A percentile compares a stretch with the other conserved stretches of the same genome.
Conservation (phyloP, 140 eudicot genomes). For the Oenanthe javanica region DNA sequence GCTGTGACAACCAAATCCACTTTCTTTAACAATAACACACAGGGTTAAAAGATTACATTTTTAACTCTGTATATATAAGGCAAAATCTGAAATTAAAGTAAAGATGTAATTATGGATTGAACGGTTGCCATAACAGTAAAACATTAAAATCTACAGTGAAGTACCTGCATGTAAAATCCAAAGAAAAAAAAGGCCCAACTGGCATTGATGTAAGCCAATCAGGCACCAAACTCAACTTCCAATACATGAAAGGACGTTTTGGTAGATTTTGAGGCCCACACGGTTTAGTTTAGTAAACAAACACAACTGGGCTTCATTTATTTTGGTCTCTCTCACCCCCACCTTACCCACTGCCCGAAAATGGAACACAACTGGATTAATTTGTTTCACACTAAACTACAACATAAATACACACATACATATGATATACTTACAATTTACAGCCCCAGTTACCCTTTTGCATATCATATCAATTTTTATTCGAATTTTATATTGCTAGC, state of each 20-base stretch:
- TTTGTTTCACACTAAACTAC: background rate
- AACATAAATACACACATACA: too few relatives aligned
- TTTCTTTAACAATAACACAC: background rate
- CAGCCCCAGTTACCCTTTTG: background rate
- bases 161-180: background rate
- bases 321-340: background rate
- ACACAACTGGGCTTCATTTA: background rate
- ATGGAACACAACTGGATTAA: background rate
- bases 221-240: slow-evolving; percentile 1
- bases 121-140: background rate
- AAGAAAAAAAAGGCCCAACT: background rate
- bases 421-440: background rate
- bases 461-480: too few relatives aligned
- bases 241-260: slow-evolving; percentile 1
- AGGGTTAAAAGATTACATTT: background rate
- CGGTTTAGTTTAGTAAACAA: slow-evolving; percentile 6
- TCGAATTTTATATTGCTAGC: too few relatives aligned
- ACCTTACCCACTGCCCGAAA: background rate
- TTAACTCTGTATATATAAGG: background rate
- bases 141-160: background rate
- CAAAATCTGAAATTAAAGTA: background rate
- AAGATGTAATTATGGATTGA: background rate
- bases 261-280: slow-evolving; percentile 9
- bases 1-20: background rate
- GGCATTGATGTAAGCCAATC: slow-evolving; percentile 11